Conservation (phyloP, 768 basidiomycete species). For the Sporobolomyces phaffii region DNA sequence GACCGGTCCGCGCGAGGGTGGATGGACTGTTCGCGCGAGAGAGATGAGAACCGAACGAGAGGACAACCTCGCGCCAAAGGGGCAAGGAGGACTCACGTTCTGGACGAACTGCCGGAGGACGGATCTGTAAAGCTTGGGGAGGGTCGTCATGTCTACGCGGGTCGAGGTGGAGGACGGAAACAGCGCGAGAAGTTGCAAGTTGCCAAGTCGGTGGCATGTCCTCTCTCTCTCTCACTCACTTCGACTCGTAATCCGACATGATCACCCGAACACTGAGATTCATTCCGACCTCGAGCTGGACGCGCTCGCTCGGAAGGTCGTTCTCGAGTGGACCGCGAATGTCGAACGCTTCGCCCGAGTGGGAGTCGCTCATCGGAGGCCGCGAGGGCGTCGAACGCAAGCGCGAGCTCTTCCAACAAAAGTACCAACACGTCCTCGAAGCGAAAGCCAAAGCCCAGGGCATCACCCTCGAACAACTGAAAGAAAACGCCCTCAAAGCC, state of each 20-base stretch:
- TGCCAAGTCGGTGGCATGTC: background rate
- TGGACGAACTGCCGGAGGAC: constrained; percentile 33
- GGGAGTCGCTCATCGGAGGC: constrained; percentile 38
- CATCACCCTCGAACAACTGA: constrained; percentile 25
- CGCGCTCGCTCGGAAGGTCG: background rate
- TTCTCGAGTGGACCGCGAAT: background rate
- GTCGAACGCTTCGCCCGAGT: constrained; percentile 17
- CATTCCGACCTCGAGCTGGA: background rate
- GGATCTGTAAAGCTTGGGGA: constrained; percentile 32
- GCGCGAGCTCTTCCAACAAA: constrained; percentile 19
- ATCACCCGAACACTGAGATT: background rate
- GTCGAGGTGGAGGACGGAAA: background rate
- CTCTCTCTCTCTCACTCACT: background rate
- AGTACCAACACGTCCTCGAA: constrained; percentile 30
- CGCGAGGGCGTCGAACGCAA: constrained; percentile 24
- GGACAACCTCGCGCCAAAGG: background rate
- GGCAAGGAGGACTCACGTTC: constrained; percentile 32
- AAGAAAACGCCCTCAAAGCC: background rate
- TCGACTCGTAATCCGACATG: no score
- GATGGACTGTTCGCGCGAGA: constrained; percentile 26
- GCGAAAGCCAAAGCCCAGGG: constrained; percentile 29
- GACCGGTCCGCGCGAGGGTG: constrained; percentile 27
- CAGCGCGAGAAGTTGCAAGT: background rate
- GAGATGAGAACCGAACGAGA: background rate
- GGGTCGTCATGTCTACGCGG: background rate